phyloP scores from a whole-genome alignment of 2,329 filamentous ascomycete genomes.

The Dothiorella sarmentorum region DNA sequence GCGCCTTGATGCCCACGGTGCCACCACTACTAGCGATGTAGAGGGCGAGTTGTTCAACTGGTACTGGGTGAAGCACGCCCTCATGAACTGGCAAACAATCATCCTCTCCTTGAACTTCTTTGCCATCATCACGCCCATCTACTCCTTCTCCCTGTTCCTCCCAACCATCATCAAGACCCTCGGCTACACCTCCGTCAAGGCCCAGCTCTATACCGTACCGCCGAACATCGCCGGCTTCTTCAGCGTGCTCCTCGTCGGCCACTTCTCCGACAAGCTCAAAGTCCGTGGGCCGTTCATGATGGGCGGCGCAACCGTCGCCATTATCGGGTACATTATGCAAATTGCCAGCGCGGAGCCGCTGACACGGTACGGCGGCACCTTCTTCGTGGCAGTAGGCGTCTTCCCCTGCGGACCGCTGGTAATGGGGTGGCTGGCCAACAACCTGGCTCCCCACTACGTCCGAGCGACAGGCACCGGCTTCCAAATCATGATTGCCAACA shows the following conservation, averaged over 20 bases:
- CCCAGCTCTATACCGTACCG: constrained; percentile 38
- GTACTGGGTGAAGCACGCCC: constrained; percentile 38
- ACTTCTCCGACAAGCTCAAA: constrained; percentile 42
- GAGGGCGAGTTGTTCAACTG: constrained; percentile 40
- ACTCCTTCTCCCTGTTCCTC: constrained; percentile 42
- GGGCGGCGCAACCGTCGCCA: constrained; percentile 46
- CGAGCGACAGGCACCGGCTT: constrained; percentile 51
- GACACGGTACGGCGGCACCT: constrained; percentile 40
- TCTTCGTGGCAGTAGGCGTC: constrained; percentile 42
- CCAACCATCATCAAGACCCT: constrained; percentile 38
- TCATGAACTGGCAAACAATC: constrained; percentile 35
- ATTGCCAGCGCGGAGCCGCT: constrained; percentile 38
- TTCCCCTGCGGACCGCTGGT: constrained; percentile 37
- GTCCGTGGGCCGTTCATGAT: constrained; percentile 48
- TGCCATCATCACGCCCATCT: constrained; percentile 44
- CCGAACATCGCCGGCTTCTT: constrained; percentile 44
- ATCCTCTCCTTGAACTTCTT: constrained; percentile 38
- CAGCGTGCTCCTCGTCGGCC: constrained; percentile 37
- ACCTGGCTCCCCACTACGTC: constrained; percentile 55
- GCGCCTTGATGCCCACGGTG: constrained; percentile 28
- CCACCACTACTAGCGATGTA: constrained; percentile 27
- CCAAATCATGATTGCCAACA: constrained; percentile 47
- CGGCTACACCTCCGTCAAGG: constrained; percentile 34
- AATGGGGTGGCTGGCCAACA: constrained; percentile 46
- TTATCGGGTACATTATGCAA: constrained; percentile 54